Percentiles rank a stretch among this genome's conserved stretches.
Conservation (phyloP, 2,329 filamentous ascomycete genomes). For the Ceratocystis papillata region DNA sequence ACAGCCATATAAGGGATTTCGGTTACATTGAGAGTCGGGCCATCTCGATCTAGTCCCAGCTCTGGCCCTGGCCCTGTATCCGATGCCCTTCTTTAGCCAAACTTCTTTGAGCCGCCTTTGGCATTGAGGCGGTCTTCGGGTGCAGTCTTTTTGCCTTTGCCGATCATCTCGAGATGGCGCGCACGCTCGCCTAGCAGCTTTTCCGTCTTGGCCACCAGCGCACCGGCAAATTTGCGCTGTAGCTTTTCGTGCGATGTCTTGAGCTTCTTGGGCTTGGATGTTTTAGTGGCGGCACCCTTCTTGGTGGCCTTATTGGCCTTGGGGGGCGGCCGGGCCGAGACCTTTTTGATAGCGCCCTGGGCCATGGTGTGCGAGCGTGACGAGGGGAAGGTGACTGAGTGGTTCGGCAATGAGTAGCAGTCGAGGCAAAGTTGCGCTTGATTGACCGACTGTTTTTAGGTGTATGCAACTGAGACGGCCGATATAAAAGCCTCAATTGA, state of each 20-base stretch:
- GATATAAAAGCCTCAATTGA: not conserved
- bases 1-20: too few species aligned
- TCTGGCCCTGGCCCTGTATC: not conserved
- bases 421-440: not conserved
- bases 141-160: slow-evolving; percentile 42
- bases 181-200: slow-evolving; percentile 48
- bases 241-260: slow-evolving; percentile 42
- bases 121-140: slow-evolving; percentile 26
- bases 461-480: too few species aligned
- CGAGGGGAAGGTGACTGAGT: not conserved
- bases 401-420: not conserved
- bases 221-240: slow-evolving; percentile 45
- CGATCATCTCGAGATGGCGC: slow-evolving; percentile 50
- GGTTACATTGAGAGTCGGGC: too few species aligned
- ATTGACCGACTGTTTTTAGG: too few species aligned
- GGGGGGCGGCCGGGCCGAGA: slow-evolving; percentile 34
- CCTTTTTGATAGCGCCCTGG: slow-evolving; percentile 44
- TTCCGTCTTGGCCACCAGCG: slow-evolving; percentile 46
- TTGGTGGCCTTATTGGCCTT: slow-evolving; percentile 31
- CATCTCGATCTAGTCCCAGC: not conserved
- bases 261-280: slow-evolving; percentile 40
- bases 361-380: slow-evolving; percentile 35
- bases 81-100: slow-evolving; percentile 36
- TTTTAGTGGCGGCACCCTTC: slow-evolving; percentile 34
- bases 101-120: slow-evolving; percentile 45